Evolutionary conservation across 2,329 filamentous ascomycete species (phyloP).

Genomic region (Chrysoporthe deuterocubensis): DNA sequence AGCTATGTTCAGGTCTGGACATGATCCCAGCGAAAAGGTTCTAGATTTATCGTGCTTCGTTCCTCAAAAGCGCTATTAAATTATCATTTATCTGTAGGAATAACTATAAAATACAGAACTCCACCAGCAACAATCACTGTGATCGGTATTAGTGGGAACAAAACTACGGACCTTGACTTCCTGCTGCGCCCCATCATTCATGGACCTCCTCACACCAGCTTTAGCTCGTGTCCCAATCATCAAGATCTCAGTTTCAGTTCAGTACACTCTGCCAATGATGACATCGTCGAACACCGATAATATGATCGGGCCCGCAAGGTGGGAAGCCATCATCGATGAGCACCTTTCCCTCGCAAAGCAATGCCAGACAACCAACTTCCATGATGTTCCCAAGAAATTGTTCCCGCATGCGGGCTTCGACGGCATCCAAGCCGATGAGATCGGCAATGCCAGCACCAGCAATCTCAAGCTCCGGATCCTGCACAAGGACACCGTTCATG

Average conservation of each 20-base stretch:
- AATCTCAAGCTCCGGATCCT: background rate
- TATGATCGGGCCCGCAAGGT: background rate
- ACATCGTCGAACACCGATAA: background rate
- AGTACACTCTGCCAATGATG: background rate
- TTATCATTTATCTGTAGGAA: background rate
- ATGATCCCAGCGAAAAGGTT: no score
- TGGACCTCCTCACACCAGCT: background rate
- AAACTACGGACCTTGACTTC: background rate
- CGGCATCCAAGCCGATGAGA: background rate
- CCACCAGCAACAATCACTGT: background rate
- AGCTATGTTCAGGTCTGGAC: background rate
- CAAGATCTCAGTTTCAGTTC: background rate
- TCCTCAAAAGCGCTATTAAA: background rate
- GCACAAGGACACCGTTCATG: conserved; percentile 6
- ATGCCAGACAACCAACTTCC: background rate
- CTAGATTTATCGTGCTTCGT: background rate
- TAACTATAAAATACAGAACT: background rate
- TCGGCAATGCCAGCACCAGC: background rate
- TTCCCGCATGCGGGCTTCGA: background rate
- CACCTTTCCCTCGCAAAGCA: conserved; percentile 11
- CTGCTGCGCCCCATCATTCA: background rate
- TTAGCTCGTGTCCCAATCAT: background rate
- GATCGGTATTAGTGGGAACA: background rate
- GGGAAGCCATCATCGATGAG: conserved; percentile 5
- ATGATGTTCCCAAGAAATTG: background rate